Percentiles rank a stretch among this genome's conserved stretches.
Evolutionary conservation across 108 stramenopile species (phyloP).

Genomic region (Skeletonema marinoi): DNA sequence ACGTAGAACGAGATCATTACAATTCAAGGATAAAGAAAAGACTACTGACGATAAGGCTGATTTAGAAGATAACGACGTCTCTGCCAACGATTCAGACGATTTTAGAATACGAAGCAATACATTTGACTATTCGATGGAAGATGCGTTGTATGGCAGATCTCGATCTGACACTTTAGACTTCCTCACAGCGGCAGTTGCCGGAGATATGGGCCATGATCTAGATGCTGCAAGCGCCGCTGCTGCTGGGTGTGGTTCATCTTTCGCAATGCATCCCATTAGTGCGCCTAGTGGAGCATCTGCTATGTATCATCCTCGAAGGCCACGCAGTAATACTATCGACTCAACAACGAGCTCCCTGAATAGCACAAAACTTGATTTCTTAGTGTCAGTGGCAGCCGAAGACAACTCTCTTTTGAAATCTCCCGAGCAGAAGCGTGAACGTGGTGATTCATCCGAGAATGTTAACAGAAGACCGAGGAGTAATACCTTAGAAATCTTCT

Average conservation of each 20-base stretch:
- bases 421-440: slow-evolving; percentile 8
- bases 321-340: slow-evolving; percentile 41
- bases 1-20: slow-evolving; percentile 34
- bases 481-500: slow-evolving; percentile 49
- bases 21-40: slow-evolving; percentile 14
- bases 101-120: slow-evolving; percentile 34
- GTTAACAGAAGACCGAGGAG: slow-evolving; percentile 33
- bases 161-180: slow-evolving; percentile 48
- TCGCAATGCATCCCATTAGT: slow-evolving; percentile 39
- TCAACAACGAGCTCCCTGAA: slow-evolving; percentile 46
- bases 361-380: slow-evolving; percentile 47
- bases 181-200: slow-evolving; percentile 47
- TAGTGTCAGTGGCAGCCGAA: slow-evolving; percentile 42
- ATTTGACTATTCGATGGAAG: slow-evolving; percentile 21
- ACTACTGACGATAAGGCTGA: background rate
- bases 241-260: slow-evolving; percentile 34
- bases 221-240: slow-evolving; percentile 40
- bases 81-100: slow-evolving; percentile 16
- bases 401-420: slow-evolving; percentile 28
- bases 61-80: slow-evolving; percentile 14
- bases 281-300: slow-evolving; percentile 46
- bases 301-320: slow-evolving; percentile 12
- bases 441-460: slow-evolving; percentile 19
- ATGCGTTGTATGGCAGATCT: slow-evolving; percentile 23
- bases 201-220: slow-evolving; percentile 48